Conservation (phyloP, 2,329 filamentous ascomycete species). For the Colletotrichum godetiae region DNA sequence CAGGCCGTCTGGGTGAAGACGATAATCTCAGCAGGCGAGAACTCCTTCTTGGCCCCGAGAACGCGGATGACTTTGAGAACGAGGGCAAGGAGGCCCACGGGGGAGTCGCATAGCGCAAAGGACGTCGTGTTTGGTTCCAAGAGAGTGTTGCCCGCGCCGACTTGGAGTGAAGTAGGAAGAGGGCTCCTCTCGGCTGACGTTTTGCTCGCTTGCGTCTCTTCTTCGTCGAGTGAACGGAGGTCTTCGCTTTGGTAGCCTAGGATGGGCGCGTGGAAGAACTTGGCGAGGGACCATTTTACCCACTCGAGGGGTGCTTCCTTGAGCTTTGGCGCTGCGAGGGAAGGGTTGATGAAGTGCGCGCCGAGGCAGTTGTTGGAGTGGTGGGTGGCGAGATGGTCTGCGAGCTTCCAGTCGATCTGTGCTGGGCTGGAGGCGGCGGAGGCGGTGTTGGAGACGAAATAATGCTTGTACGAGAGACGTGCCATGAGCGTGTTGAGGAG, state of each 20-base stretch:
- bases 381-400: slow-evolving; percentile 58
- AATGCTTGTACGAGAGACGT: slow-evolving; percentile 67
- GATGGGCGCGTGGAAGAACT: slow-evolving; percentile 57
- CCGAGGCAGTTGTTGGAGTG: slow-evolving; percentile 66
- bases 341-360: slow-evolving; percentile 70
- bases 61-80: slow-evolving; percentile 60
- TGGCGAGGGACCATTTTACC: slow-evolving; percentile 68
- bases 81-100: slow-evolving; percentile 67
- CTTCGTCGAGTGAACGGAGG: slow-evolving; percentile 52
- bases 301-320: slow-evolving; percentile 58
- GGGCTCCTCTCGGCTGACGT: slow-evolving; percentile 21
- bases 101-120: slow-evolving; percentile 72
- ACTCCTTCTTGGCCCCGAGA: slow-evolving; percentile 51
- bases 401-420: slow-evolving; percentile 63
- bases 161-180: slow-evolving; percentile 41
- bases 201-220: slow-evolving; percentile 36
- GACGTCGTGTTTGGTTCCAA: slow-evolving; percentile 65
- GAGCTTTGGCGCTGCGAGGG: slow-evolving; percentile 60
- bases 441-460: slow-evolving; percentile 67
- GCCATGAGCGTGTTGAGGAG: slow-evolving; percentile 70
- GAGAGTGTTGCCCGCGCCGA: slow-evolving; percentile 39
- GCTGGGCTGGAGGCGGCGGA: slow-evolving; percentile 57
- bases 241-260: slow-evolving; percentile 68
- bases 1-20: slow-evolving; percentile 72
- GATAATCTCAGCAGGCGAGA: slow-evolving; percentile 65